Evolutionary conservation across 306 rosid species (phyloP).

Genomic region (Cajanus cajan): DNA sequence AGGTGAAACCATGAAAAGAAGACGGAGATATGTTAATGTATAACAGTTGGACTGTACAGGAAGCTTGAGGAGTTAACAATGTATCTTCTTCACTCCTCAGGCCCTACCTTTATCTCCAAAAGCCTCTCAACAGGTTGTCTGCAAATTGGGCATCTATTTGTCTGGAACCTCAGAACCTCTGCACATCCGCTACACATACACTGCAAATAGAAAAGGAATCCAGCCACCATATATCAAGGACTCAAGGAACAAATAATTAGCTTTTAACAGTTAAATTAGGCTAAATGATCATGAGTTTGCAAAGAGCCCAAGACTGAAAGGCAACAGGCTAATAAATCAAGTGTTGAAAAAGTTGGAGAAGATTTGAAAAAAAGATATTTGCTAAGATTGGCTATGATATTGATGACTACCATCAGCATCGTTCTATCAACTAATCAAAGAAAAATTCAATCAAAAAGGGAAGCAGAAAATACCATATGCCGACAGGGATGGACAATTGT

Average conservation of each 20-base stretch:
- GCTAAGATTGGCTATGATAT: background rate
- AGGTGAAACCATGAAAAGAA: slow-evolving; percentile 17
- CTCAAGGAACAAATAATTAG: background rate
- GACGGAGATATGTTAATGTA: slow-evolving; percentile 13
- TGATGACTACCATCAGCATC: background rate
- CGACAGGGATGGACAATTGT: slow-evolving; percentile 91
- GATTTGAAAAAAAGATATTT: background rate
- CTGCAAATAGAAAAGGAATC: slow-evolving; percentile 48
- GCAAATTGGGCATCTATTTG: slow-evolving; percentile 84
- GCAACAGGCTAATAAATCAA: background rate
- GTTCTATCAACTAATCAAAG: background rate
- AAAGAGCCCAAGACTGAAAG: background rate
- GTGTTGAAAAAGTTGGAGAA: background rate
- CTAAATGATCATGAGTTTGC: slow-evolving; percentile 13
- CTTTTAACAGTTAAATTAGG: background rate
- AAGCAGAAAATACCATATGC: slow-evolving; percentile 67
- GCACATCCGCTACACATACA: slow-evolving; percentile 89
- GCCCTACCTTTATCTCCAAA: slow-evolving; percentile 67
- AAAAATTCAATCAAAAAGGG: background rate
- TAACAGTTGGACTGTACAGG: slow-evolving; percentile 42
- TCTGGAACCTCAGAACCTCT: slow-evolving; percentile 75
- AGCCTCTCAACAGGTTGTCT: slow-evolving; percentile 88
- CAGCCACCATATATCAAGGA: slow-evolving; percentile 19
- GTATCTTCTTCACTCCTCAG: slow-evolving; percentile 53
- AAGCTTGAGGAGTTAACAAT: background rate